Percentiles rank a stretch among this genome's conserved stretches.
Conservation (phyloP, 768 basidiomycete species). For the Cubamyces lactineus region DNA sequence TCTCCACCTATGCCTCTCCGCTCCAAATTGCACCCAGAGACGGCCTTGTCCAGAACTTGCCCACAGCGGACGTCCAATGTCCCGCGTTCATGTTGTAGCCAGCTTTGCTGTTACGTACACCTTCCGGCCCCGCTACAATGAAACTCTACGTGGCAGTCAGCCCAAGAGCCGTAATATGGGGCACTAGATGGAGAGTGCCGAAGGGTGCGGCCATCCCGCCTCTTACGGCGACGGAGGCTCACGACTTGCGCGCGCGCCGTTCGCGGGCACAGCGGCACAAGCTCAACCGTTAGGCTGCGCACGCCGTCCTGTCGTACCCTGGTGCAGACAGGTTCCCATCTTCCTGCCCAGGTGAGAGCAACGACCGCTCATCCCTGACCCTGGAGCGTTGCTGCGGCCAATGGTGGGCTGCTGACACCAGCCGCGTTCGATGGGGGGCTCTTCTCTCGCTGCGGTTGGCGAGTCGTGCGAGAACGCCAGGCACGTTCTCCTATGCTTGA, state of each 20-base stretch:
- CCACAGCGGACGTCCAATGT: slow-evolving; percentile 8
- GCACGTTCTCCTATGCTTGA: slow-evolving; percentile 7
- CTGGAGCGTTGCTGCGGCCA: slow-evolving; percentile 10
- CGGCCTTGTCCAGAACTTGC: slow-evolving; percentile 2
- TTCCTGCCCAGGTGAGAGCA: slow-evolving; percentile 16
- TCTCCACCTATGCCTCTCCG: not conserved
- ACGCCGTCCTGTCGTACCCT: slow-evolving; percentile 6
- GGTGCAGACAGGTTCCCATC: slow-evolving; percentile 6
- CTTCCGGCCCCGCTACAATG: slow-evolving; percentile 15
- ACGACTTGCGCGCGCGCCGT: not conserved
- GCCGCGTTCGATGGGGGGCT: not conserved
- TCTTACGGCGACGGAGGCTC: slow-evolving; percentile 1
- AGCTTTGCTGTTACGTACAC: slow-evolving; percentile 1
- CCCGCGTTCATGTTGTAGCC: slow-evolving; percentile 13
- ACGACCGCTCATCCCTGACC: not conserved
- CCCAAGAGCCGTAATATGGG: slow-evolving; percentile 1
- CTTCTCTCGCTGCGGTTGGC: slow-evolving; percentile 15
- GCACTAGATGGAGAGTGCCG: slow-evolving; percentile 4
- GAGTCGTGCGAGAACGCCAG: slow-evolving; percentile 14
- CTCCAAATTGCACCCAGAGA: not conserved
- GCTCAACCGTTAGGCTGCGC: slow-evolving; percentile 26
- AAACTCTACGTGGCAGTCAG: slow-evolving; percentile 13
- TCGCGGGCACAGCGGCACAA: slow-evolving; percentile 1
- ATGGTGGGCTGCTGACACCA: not conserved
- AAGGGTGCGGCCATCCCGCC: not conserved